These are phyloP conservation scores for Tephrocybe sp. DNA, from an alignment of 768 basidiomycete genomes.

Conservation along the genomic window DNA sequence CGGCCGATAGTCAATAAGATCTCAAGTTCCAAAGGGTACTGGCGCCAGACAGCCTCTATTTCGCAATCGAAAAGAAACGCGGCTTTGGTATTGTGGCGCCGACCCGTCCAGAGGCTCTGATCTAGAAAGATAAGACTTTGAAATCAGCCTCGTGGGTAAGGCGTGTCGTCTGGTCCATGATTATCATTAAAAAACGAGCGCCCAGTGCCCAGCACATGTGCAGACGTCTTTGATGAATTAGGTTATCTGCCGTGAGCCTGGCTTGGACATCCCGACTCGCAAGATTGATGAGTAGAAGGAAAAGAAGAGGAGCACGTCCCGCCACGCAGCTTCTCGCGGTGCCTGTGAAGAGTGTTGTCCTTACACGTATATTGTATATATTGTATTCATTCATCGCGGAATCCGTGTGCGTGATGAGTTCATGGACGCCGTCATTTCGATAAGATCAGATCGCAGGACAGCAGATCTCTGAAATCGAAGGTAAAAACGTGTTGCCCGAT, in stretches of 20 bases:
- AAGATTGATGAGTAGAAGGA: too few relatives aligned
- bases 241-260: conserved; percentile 1
- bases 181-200: conserved; percentile 1
- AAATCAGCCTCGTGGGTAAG: conserved; percentile 12
- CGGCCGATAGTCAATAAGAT: too few relatives aligned
- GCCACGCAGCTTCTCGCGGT: too few relatives aligned
- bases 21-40: background rate
- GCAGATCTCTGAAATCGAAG: conserved; percentile 1
- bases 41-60: background rate
- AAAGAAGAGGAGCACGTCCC: too few relatives aligned
- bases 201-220: conserved; percentile 10
- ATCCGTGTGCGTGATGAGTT: conserved; percentile 1
- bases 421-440: background rate
- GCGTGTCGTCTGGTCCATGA: conserved; percentile 7
- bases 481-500: conserved; percentile 3
- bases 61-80: conserved; percentile 3
- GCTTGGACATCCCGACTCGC: conserved; percentile 9
- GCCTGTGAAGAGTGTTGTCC: too few relatives aligned
- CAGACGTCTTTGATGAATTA: background rate
- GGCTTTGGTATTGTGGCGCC: conserved; percentile 9
- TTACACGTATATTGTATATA: too few relatives aligned
- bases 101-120: conserved; percentile 2
- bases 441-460: conserved; percentile 6
- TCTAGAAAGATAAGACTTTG: conserved; percentile 9
- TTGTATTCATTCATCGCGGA: too few relatives aligned